Conservation (phyloP, 1,139 yeast genomes). For the Kurtzmaniella natalensis region DNA sequence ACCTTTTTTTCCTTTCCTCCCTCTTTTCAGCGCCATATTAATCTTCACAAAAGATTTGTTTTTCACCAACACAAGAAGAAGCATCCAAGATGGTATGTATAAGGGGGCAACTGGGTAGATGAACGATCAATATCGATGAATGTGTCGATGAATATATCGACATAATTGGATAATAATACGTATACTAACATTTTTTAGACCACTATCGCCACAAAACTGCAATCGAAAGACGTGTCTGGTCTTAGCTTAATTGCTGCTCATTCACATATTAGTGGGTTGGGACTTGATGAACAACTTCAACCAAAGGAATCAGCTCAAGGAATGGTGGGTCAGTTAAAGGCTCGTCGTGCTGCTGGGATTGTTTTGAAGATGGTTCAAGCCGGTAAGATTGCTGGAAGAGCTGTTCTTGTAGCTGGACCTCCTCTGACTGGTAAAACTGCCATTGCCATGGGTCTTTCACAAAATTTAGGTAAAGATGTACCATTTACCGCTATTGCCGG, state of each 20-base stretch:
- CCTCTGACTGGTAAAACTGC: slow-evolving; percentile 99
- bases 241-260: slow-evolving; percentile 89
- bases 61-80: slow-evolving; percentile 1
- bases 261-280: slow-evolving; percentile 93
- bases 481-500: slow-evolving; percentile 97
- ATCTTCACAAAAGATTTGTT: too few species aligned
- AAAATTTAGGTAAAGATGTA: slow-evolving; percentile 82
- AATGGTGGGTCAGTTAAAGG: slow-evolving; percentile 95
- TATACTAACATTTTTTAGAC: slow-evolving; percentile 1
- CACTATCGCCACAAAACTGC: slow-evolving; percentile 29
- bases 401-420: slow-evolving; percentile 94
- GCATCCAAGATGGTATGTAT: slow-evolving; percentile 1
- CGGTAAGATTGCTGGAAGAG: slow-evolving; percentile 95
- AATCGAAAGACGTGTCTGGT: slow-evolving; percentile 47
- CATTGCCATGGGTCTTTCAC: slow-evolving; percentile 94
- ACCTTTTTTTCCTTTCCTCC: too few species aligned
- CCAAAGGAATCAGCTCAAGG: slow-evolving; percentile 84
- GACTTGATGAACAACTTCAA: slow-evolving; percentile 83
- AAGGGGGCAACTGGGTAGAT: too few species aligned
- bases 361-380: slow-evolving; percentile 89
- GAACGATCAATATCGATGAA: too few species aligned
- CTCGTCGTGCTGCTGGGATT: slow-evolving; percentile 94
- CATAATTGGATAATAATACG: too few species aligned
- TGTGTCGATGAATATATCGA: too few species aligned
- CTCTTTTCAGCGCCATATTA: too few species aligned